Conservation (phyloP, 1,139 yeast species). For the Neolecta irregularis region DNA sequence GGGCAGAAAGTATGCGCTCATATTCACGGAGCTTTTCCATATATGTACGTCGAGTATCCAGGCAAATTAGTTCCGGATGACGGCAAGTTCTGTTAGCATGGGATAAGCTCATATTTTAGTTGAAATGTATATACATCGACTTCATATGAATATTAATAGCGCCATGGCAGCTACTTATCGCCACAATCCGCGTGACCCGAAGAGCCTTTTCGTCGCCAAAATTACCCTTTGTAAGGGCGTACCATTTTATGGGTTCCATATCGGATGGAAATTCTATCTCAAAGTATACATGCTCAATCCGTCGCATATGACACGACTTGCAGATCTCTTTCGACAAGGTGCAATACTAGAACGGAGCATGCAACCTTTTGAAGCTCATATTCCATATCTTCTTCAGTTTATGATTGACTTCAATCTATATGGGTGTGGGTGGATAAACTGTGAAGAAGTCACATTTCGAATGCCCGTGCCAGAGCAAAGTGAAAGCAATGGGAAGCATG, state of each 20-base stretch:
- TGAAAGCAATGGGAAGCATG: background rate
- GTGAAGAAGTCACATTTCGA: conserved; percentile 18
- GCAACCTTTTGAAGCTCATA: conserved; percentile 62
- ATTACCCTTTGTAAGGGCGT: conserved; percentile 57
- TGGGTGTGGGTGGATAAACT: conserved; percentile 65
- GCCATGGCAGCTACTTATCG: conserved; percentile 21
- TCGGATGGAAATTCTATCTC: conserved; percentile 46
- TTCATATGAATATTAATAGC: conserved; percentile 19
- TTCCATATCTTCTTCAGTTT: conserved; percentile 64
- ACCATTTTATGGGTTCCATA: conserved; percentile 71
- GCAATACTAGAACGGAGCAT: conserved; percentile 25
- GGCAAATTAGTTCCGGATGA: conserved; percentile 24
- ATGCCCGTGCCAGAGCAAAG: conserved; percentile 13
- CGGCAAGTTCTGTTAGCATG: conserved; percentile 13
- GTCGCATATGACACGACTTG: conserved; percentile 39
- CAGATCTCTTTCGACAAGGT: conserved; percentile 44
- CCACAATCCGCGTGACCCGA: conserved; percentile 20
- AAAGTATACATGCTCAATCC: conserved; percentile 61
- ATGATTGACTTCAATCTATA: conserved; percentile 66
- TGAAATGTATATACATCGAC: conserved; percentile 5
- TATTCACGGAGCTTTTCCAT: conserved; percentile 75
- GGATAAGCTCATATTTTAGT: conserved; percentile 4
- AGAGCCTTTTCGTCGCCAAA: conserved; percentile 41
- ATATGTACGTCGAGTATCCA: conserved; percentile 48
- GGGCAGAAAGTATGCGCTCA: conserved; percentile 50